A percentile compares a stretch with the other conserved stretches of the same genome.
Evolutionary conservation across 179 eudicot genomes (phyloP).

Genomic region (Drosera spatulata): DNA sequence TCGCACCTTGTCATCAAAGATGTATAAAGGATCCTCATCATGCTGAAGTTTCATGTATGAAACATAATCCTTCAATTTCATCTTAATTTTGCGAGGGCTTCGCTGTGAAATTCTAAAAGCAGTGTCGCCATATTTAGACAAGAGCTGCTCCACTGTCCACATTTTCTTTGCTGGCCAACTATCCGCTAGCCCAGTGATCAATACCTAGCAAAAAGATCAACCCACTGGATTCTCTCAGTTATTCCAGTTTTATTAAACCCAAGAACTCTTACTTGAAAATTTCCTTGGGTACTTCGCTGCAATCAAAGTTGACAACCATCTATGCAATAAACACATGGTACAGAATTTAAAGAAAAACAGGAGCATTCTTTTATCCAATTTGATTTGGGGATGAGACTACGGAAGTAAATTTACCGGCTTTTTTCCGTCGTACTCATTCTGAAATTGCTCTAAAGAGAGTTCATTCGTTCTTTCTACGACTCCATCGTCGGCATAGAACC

Average conservation of each 20-base stretch:
- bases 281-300: too few species aligned
- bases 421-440: slow-evolving; percentile 48
- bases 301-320: too few species aligned
- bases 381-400: background rate
- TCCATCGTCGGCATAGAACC: slow-evolving; percentile 68
- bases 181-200: slow-evolving; percentile 73
- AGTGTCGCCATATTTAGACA: slow-evolving; percentile 59
- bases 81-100: slow-evolving; percentile 55
- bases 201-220: slow-evolving; percentile 39
- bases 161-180: slow-evolving; percentile 68
- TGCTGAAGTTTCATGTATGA: slow-evolving; percentile 76
- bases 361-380: too few species aligned
- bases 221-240: slow-evolving; percentile 2
- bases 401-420: slow-evolving; percentile 58
- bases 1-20: slow-evolving; percentile 85
- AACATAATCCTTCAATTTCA: slow-evolving; percentile 78
- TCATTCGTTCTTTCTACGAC: slow-evolving; percentile 61
- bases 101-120: slow-evolving; percentile 75
- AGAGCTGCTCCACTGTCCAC: slow-evolving; percentile 69
- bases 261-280: background rate
- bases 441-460: slow-evolving; percentile 56
- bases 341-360: too few species aligned
- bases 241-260: background rate
- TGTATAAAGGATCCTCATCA: slow-evolving; percentile 97
- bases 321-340: too few species aligned